A percentile compares a stretch with the other conserved stretches of the same genome.
These are phyloP conservation scores for Venturia nashicola DNA, from an alignment of 2,329 filamentous ascomycete genomes.

Conservation along the genomic window DNA sequence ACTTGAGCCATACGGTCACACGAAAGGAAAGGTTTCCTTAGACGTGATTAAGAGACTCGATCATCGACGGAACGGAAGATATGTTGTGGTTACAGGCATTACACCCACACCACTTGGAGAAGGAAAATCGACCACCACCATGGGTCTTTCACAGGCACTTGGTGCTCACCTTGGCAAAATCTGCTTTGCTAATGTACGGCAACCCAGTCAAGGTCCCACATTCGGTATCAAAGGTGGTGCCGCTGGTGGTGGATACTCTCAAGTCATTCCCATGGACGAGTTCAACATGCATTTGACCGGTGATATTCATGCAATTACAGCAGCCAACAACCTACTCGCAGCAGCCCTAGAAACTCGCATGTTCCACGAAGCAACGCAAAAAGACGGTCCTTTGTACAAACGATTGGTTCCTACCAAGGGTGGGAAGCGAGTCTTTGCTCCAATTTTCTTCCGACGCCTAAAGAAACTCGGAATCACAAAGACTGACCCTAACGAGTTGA, in stretches of 20 bases:
- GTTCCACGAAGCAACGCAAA: constrained; percentile 94
- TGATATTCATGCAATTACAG: constrained; percentile 94
- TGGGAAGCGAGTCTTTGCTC: constrained; percentile 73
- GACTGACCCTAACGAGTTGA: constrained; percentile 83
- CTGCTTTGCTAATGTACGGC: constrained; percentile 91
- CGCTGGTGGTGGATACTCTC: constrained; percentile 93
- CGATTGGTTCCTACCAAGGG: constrained; percentile 84
- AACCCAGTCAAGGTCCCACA: constrained; percentile 92
- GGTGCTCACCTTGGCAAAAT: constrained; percentile 79
- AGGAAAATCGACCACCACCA: constrained; percentile 95
- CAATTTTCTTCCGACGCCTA: constrained; percentile 83
- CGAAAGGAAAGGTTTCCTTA: constrained; percentile 92
- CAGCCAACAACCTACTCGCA: constrained; percentile 91
- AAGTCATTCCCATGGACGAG: constrained; percentile 99
- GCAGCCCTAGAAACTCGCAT: constrained; percentile 96
- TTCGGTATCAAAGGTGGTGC: constrained; percentile 99
- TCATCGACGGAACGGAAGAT: constrained; percentile 79
- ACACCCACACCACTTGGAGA: constrained; percentile 94
- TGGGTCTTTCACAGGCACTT: constrained; percentile 86
- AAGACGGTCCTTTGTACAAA: constrained; percentile 75
- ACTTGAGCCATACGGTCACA: constrained; percentile 84
- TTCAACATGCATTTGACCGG: constrained; percentile 97
- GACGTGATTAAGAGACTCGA: constrained; percentile 68
- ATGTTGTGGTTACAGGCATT: constrained; percentile 88
- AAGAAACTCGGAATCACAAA: constrained; percentile 96